These are phyloP conservation scores for Pterula multifida DNA, from an alignment of 1,284 basidiomycete genomes.

Conservation along the genomic window DNA sequence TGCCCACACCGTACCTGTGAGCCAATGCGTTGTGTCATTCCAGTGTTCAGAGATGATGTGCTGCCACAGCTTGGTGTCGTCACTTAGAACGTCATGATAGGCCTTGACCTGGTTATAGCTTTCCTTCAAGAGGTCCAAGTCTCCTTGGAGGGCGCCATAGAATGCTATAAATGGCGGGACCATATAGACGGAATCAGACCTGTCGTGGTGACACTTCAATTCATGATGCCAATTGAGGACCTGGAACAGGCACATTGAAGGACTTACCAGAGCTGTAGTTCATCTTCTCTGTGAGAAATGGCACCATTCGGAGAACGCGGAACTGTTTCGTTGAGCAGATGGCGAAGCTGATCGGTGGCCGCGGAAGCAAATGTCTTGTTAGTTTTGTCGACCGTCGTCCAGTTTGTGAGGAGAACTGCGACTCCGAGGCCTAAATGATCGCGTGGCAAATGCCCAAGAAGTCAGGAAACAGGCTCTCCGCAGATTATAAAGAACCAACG, in stretches of 20 bases:
- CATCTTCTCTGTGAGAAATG: constrained; percentile 47
- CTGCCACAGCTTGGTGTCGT: constrained; percentile 33
- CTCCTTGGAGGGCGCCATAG: constrained; percentile 36
- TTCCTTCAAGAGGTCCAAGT: constrained; percentile 35
- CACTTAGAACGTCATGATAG: constrained; percentile 42
- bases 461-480: neutral
- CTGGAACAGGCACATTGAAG: neutral
- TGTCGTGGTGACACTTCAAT: too few relatives aligned
- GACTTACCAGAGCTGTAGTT: constrained; percentile 41
- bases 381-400: constrained; percentile 26
- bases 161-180: constrained; percentile 73
- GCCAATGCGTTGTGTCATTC: constrained; percentile 25
- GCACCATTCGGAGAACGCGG: constrained; percentile 47
- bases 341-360: constrained; percentile 43
- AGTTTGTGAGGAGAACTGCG: constrained; percentile 49
- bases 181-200: constrained; percentile 60
- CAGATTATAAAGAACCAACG: too few relatives aligned
- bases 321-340: constrained; percentile 40
- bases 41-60: constrained; percentile 36
- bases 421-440: constrained; percentile 37
- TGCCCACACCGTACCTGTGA: constrained; percentile 24
- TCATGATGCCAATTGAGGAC: neutral
- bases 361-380: constrained; percentile 35
- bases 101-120: constrained; percentile 59
- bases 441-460: too few relatives aligned